These are phyloP conservation scores for Staphylotrichum longicolle DNA, from an alignment of 495 filamentous ascomycete genomes.

Conservation along the genomic window DNA sequence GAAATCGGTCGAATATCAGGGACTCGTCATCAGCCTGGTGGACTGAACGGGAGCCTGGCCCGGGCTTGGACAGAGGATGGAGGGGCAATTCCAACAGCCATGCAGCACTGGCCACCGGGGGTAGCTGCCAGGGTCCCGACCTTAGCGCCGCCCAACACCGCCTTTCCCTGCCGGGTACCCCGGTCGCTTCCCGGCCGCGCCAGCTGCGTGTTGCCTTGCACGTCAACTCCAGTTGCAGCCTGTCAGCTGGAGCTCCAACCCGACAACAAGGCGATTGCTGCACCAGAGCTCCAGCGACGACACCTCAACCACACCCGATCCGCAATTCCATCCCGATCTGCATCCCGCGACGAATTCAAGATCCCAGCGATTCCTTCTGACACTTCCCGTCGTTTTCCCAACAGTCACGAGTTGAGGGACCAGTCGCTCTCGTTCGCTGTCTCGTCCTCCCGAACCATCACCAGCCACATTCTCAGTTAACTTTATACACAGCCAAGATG, in stretches of 20 bases:
- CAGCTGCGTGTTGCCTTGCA: constrained; percentile 46
- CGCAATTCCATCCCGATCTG: background rate
- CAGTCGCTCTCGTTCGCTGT: background rate
- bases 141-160: constrained; percentile 29
- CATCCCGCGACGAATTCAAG: background rate
- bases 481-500: constrained; percentile 25
- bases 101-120: constrained; percentile 5
- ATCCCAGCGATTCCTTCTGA: background rate
- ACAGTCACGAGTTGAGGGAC: background rate
- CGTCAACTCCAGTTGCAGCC: constrained; percentile 18
- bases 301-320: constrained; percentile 14
- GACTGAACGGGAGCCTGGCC: constrained; percentile 5
- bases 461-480: background rate
- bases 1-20: constrained; percentile 10
- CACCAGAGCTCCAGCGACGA: constrained; percentile 20
- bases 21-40: constrained; percentile 8
- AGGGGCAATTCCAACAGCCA: constrained; percentile 19
- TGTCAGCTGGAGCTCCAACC: constrained; percentile 31
- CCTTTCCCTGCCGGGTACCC: constrained; percentile 22
- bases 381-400: background rate
- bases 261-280: background rate
- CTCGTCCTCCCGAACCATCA: constrained; percentile 7
- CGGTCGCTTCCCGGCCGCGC: constrained; percentile 32
- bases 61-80: constrained; percentile 7
- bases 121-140: constrained; percentile 12